These are phyloP conservation scores for Globisporangium spiculum DNA, from an alignment of 352 stramenopile genomes.

Conservation along the genomic window DNA sequence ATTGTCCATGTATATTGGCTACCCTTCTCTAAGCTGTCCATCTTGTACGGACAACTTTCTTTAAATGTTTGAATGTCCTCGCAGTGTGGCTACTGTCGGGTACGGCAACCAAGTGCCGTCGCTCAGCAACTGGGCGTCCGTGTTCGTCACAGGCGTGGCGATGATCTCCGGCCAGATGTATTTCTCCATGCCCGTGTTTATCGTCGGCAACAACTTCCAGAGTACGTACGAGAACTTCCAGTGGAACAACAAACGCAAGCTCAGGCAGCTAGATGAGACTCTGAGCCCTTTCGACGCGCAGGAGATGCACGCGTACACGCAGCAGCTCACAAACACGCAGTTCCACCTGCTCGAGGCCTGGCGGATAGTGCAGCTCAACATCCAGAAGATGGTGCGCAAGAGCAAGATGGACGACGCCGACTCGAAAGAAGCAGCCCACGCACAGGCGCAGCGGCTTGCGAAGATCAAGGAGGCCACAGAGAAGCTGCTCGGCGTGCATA, in stretches of 20 bases:
- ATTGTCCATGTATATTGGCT: background rate
- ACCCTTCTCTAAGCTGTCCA: background rate
- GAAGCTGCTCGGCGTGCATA: conserved; percentile 36
- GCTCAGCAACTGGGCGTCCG: conserved; percentile 45
- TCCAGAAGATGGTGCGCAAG: conserved; percentile 30
- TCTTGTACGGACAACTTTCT: background rate
- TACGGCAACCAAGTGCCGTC: conserved; percentile 70
- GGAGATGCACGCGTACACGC: conserved; percentile 37
- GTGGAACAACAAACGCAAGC: conserved; percentile 47
- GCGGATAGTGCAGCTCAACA: conserved; percentile 42
- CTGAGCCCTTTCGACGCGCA: conserved; percentile 53
- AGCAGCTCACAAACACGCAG: conserved; percentile 60
- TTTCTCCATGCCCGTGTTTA: conserved; percentile 73
- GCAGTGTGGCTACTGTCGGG: conserved; percentile 69
- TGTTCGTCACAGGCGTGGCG: conserved; percentile 48
- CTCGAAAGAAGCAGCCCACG: conserved; percentile 28
- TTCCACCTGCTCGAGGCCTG: conserved; percentile 54
- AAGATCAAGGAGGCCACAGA: conserved; percentile 52
- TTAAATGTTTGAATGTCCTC: conserved; percentile 3
- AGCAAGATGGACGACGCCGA: conserved; percentile 17
- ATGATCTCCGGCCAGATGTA: conserved; percentile 85
- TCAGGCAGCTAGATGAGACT: conserved; percentile 45
- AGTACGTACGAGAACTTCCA: conserved; percentile 61
- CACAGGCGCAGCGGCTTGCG: conserved; percentile 28
- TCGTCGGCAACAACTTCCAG: conserved; percentile 77